phyloP scores from a whole-genome alignment of 768 basidiomycete species.

The Hypholoma fasciculare region DNA sequence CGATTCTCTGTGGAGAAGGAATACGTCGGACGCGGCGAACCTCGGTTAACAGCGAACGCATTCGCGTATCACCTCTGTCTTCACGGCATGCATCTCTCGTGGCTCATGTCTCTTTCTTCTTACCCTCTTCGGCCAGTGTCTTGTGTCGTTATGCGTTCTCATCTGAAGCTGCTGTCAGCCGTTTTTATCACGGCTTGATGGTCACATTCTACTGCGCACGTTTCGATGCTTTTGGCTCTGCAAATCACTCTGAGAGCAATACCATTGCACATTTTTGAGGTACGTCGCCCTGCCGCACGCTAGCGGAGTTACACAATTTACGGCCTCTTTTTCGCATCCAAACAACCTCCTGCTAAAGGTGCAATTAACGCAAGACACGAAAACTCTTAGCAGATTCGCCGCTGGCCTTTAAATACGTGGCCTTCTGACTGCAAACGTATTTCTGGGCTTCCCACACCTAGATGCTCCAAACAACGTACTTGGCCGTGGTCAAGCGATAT shows the following conservation, averaged over 20 bases:
- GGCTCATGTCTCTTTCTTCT: neutral
- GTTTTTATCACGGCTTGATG: neutral
- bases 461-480: neutral
- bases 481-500: neutral
- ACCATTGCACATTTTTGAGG: neutral
- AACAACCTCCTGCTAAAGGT: neutral
- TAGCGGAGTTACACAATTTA: neutral
- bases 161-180: neutral
- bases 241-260: neutral
- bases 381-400: constrained; percentile 5
- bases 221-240: neutral
- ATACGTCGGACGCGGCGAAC: neutral
- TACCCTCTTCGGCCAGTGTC: neutral
- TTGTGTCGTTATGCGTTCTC: neutral
- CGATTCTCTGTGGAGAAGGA: neutral
- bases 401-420: constrained; percentile 2
- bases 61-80: neutral
- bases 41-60: neutral
- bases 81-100: constrained; percentile 1
- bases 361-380: neutral
- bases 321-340: neutral
- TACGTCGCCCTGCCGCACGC: no score
- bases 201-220: constrained; percentile 3
- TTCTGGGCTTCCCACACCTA: neutral
- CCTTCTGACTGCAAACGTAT: constrained; percentile 1